Evolutionary conservation across 2,329 filamentous ascomycete species (phyloP), one percentile per base, ranked within the genome.

Genomic region (Colletotrichum liriopes): DNA sequence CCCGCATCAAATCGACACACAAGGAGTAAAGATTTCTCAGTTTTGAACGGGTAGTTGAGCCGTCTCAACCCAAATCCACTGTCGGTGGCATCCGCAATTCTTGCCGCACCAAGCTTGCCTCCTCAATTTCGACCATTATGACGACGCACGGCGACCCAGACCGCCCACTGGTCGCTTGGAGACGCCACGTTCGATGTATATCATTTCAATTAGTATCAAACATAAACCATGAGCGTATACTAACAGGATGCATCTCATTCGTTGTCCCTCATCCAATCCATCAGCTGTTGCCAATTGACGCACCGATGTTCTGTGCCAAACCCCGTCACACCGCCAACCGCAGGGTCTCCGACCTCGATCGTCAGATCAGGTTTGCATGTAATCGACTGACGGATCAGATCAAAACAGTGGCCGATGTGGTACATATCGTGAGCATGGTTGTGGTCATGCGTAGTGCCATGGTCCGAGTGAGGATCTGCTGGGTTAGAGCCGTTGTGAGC

Each of bases 361-460:
- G 45, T 67, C 35, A 67, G 26, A 26, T 67, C 65, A 9, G 65
- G 65, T 41, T 18, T 61, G 45, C 65, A 67, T 23, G 45, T 18
- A 1, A 67, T 23, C 2, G 55, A 49, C 32, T 67, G 65, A 18
- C 65, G 65, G 8, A 67, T 12, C 18, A 67, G 65, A 3, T 67
- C 65, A 18, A 61, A 52, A 18, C 65, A 67, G 55, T 67, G 65
- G 9, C 65, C 65, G 26, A 67, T 37, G 16, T 67, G 65, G n/a
- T 67, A 67, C 23, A 62, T 37, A 9, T 61, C 47, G 5, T 43
- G 35, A 7, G 20, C 18, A 14, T 67, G 54, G 32, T 67, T 52
- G 9, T 23, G 65, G 23, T 52, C 55, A 29, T 29, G 37, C 20
- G 55, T 26, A 26, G n/a, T n/a, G 7, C 29, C 41, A 23, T 60